Evolutionary conservation across 768 basidiomycete species (phyloP).

Genomic region (Lyophyllum decastes): DNA sequence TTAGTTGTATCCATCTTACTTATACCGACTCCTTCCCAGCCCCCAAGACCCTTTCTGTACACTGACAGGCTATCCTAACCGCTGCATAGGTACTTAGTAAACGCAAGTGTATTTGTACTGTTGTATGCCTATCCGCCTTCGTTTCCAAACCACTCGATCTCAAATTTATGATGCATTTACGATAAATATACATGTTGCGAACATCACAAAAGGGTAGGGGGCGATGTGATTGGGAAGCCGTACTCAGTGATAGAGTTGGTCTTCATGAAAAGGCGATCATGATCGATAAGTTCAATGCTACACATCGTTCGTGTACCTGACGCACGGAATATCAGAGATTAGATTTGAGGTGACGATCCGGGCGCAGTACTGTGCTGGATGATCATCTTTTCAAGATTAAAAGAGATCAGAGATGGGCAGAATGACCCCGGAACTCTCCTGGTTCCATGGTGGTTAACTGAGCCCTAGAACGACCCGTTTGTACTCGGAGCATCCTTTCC

Average conservation of each 20-base stretch:
- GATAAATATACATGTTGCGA: neutral
- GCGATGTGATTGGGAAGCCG: neutral
- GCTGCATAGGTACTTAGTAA: neutral
- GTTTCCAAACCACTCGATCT: neutral
- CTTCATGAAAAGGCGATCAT: neutral
- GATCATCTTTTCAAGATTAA: too few species aligned
- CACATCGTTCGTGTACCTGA: neutral
- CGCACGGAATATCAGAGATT: neutral
- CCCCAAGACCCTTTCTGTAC: neutral
- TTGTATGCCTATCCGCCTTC: neutral
- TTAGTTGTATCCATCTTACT: constrained; percentile 9
- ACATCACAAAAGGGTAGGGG: neutral
- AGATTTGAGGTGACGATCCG: neutral
- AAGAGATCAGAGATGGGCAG: neutral
- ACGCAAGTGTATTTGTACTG: constrained; percentile 3
- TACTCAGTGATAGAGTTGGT: neutral
- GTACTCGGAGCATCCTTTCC: too few species aligned
- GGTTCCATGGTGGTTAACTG: too few species aligned
- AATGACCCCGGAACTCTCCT: too few species aligned
- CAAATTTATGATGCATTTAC: neutral
- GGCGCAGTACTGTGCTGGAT: neutral
- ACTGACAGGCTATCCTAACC: neutral
- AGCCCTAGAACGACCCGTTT: too few species aligned
- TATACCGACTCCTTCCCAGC: neutral
- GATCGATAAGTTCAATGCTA: neutral